Conservation (phyloP, 2,329 filamentous ascomycete species). For the Chrysosporium queenslandicum region DNA sequence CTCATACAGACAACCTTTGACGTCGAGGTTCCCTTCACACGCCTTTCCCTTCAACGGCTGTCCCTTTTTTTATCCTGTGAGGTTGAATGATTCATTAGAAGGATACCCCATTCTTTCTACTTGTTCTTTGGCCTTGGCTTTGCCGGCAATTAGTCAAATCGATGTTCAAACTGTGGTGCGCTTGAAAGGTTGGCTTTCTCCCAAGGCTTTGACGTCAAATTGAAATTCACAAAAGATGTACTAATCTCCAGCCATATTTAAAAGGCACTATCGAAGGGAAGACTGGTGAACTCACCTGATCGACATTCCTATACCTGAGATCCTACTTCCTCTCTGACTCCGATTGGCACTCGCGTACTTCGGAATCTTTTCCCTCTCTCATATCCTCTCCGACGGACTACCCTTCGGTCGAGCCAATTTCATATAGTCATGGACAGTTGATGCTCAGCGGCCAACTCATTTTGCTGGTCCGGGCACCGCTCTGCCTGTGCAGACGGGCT, state of each 20-base stretch:
- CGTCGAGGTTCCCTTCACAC: not conserved
- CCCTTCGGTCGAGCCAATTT: not conserved
- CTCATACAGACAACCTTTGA: slow-evolving; percentile 1
- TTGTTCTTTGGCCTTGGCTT: slow-evolving; percentile 4
- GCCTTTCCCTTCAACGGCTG: slow-evolving; percentile 1
- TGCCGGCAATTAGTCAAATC: not conserved
- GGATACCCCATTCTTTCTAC: not conserved
- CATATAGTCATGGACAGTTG: slow-evolving; percentile 26
- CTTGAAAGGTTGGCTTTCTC: not conserved
- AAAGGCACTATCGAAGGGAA: not conserved
- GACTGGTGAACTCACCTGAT: not conserved
- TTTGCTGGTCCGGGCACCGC: slow-evolving; percentile 34
- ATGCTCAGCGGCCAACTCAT: slow-evolving; percentile 34
- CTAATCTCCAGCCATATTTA: not conserved
- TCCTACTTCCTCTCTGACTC: not conserved
- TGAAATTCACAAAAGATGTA: not conserved
- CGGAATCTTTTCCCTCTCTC: not conserved
- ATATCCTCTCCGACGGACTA: not conserved
- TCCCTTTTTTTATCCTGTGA: slow-evolving; percentile 3
- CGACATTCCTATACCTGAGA: not conserved
- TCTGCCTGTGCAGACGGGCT: slow-evolving; percentile 37
- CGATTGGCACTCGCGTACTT: not conserved
- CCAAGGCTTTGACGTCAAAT: slow-evolving; percentile 1
- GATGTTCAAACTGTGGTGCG: not conserved
- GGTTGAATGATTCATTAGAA: not conserved